These are phyloP conservation scores for Coprinellus micaceus DNA, from an alignment of 768 basidiomycete genomes.

Conservation along the genomic window DNA sequence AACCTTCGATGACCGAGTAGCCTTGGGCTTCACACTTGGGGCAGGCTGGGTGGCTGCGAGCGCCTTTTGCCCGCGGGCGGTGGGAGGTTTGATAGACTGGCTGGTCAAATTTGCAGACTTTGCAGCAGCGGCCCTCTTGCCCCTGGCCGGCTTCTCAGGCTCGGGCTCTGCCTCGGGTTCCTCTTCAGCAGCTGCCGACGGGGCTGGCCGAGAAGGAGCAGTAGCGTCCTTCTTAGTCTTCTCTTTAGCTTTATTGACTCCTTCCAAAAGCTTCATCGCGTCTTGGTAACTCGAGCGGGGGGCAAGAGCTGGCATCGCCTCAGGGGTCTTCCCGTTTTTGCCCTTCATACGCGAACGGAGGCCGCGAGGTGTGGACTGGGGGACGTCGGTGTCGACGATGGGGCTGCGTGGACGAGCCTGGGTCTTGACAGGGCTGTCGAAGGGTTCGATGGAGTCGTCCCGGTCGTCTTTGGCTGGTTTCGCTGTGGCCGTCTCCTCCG, in stretches of 20 bases:
- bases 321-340: constrained; percentile 28
- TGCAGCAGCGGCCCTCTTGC: too few relatives aligned
- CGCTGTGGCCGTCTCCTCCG: not conserved
- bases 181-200: not conserved
- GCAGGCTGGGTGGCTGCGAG: not conserved
- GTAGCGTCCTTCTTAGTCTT: too few relatives aligned
- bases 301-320: not conserved
- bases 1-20: not conserved
- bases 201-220: too few relatives aligned
- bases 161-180: too few relatives aligned
- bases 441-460: constrained; percentile 44
- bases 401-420: constrained; percentile 14
- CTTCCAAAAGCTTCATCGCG: constrained; percentile 3
- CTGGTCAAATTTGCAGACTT: too few relatives aligned
- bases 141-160: too few relatives aligned
- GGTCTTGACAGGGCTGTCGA: constrained; percentile 31
- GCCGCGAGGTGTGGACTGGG: constrained; percentile 21
- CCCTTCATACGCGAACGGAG: constrained; percentile 41
- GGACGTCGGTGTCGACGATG: constrained; percentile 15
- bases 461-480: not conserved
- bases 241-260: not conserved
- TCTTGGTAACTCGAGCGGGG: constrained; percentile 1
- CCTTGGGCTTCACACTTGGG: not conserved
- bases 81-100: too few relatives aligned
- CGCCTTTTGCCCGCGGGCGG: too few relatives aligned